Conservation (phyloP, 306 rosid genomes). For the Trifolium repens region DNA sequence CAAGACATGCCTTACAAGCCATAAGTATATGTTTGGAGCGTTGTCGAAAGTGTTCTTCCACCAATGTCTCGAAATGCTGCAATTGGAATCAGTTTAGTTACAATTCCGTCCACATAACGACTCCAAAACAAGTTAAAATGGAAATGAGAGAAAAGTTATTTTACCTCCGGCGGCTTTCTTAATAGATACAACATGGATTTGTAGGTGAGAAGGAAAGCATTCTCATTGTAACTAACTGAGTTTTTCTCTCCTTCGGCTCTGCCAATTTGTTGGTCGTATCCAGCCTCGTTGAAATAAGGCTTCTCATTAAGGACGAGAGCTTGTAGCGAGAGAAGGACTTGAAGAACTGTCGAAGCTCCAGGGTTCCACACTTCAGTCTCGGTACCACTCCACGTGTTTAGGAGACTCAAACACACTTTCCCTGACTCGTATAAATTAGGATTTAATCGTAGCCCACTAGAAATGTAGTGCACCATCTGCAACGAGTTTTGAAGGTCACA, state of each 20-base stretch:
- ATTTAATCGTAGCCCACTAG: conserved; percentile 87
- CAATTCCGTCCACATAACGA: background rate
- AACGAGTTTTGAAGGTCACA: conserved; percentile 43
- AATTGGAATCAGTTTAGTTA: conserved; percentile 34
- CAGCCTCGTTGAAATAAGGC: conserved; percentile 99
- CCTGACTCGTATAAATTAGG: conserved; percentile 96
- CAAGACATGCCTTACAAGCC: conserved; percentile 80
- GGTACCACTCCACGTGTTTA: conserved; percentile 87
- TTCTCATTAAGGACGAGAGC: conserved; percentile 95
- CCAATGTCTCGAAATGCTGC: conserved; percentile 88
- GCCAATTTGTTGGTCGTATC: conserved; percentile 88
- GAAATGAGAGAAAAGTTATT: background rate
- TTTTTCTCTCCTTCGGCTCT: conserved; percentile 94
- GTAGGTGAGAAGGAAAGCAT: conserved; percentile 86
- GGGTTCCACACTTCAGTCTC: conserved; percentile 90
- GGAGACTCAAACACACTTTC: conserved; percentile 90
- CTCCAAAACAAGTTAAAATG: too few species aligned
- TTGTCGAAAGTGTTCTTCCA: conserved; percentile 75
- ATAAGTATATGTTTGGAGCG: conserved; percentile 59
- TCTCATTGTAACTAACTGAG: conserved; percentile 91
- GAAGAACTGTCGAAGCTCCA: conserved; percentile 77
- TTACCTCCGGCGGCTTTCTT: conserved; percentile 80
- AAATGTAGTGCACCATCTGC: conserved; percentile 86
- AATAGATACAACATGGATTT: conserved; percentile 79
- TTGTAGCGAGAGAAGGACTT: conserved; percentile 95